Evolutionary conservation across 1,284 basidiomycete species (phyloP), one percentile per base, ranked within the genome.

Genomic region (Trametes versicolor): DNA sequence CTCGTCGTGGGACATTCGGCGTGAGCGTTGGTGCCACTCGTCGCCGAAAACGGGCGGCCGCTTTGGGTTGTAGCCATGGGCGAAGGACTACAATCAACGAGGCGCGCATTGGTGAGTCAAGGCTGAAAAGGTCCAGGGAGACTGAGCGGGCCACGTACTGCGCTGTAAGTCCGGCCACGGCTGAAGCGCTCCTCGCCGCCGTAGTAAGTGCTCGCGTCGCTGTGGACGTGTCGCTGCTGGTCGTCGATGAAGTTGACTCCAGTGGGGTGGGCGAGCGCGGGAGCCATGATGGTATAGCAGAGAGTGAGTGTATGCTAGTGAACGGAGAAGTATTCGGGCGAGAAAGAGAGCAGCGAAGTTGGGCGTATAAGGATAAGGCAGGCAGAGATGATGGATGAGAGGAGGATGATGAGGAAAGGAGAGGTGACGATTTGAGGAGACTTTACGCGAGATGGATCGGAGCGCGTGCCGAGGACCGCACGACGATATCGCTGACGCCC

Each of bases 1-100:
- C 79, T 93, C 92, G 74, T 93, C 94, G 74, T 96, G 95, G 19
- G 94, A 96, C 81, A 97, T 84, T 54, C 95, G 85, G 55, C 95
- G 86, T 53, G 88, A 83, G 45, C 92, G 85, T 55, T 80, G 79
- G 74, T 93, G 90, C 74, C 81, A 85, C 76, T 94, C 93, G 59
- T 93, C 89, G 65, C 92, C 84, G 76, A 95, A 94, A 21, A 85
- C 82, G 32, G 90, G 89, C 1, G 78, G 77, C 62, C 83, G 87
- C 78, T 86, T 90, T 4, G 90, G 88, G 68, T 85, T 86, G 76
- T 90, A 91, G 21, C 75, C 74, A 62, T 74, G 73, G n/a, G 75
- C 72, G 70, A 77, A 76, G 29, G 75, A 76, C 72, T 76, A 68
- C 27, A 59, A 57, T 63, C 29, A 54, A 53, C 27, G 29, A 51